These are phyloP conservation scores for Allium sativum DNA, from an alignment of 106 monocot species.

Conservation along the genomic window DNA sequence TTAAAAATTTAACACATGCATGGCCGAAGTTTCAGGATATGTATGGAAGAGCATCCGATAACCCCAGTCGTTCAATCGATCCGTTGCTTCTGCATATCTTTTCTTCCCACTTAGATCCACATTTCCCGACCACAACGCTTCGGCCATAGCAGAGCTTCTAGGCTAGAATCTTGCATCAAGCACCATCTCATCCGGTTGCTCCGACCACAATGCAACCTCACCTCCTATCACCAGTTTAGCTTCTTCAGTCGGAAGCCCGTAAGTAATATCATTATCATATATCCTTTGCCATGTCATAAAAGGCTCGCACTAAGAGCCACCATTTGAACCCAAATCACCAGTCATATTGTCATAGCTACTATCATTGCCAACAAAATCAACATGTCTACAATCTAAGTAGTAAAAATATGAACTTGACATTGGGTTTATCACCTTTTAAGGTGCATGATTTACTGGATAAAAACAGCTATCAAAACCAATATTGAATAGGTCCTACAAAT, in stretches of 20 bases:
- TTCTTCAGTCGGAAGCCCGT: conserved; percentile 28
- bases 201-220: conserved; percentile 92
- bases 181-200: conserved; percentile 69
- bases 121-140: conserved; percentile 82
- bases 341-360: conserved; percentile 47
- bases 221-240: conserved; percentile 62
- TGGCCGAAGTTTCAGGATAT: too few species aligned
- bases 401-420: conserved; percentile 85
- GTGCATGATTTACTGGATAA: too few species aligned
- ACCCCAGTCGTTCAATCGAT: conserved; percentile 76
- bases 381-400: conserved; percentile 90
- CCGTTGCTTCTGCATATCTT: conserved; percentile 63
- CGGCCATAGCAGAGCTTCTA: conserved; percentile 64
- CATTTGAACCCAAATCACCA: conserved; percentile 30
- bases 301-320: conserved; percentile 65
- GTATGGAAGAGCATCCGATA: too few species aligned
- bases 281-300: conserved; percentile 24
- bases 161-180: conserved; percentile 75
- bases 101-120: conserved; percentile 41
- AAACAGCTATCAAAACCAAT: too few species aligned
- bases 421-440: too few species aligned
- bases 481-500: too few species aligned
- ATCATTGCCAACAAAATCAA: conserved; percentile 75
- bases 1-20: too few species aligned
- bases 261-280: conserved; percentile 19